Percentiles rank a stretch among this genome's conserved stretches.
Conservation (phyloP, 768 basidiomycete genomes). For the Termitomyces sp. region DNA sequence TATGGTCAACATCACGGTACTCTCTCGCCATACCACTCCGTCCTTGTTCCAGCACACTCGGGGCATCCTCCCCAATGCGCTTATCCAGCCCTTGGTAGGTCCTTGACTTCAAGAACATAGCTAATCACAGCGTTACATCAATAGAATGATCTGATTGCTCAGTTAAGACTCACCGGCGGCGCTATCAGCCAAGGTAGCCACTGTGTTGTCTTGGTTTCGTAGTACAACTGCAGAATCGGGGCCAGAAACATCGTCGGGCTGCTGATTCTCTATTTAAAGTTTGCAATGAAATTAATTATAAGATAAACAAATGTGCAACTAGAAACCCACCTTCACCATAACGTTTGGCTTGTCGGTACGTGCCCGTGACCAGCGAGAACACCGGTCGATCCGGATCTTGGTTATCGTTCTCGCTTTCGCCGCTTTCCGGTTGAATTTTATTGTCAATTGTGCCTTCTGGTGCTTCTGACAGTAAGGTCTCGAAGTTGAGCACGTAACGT, state of each 20-base stretch:
- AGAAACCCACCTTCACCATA: conserved; percentile 44
- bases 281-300: too few species aligned
- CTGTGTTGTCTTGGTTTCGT: conserved; percentile 59
- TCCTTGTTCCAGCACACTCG: conserved; percentile 84
- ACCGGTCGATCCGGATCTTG: conserved; percentile 66
- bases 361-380: conserved; percentile 86
- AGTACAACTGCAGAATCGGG: conserved; percentile 37
- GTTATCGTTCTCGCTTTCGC: conserved; percentile 21
- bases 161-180: conserved; percentile 55
- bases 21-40: conserved; percentile 86
- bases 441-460: not conserved
- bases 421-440: not conserved
- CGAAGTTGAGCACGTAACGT: conserved; percentile 78
- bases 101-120: conserved; percentile 68
- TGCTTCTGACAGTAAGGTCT: conserved; percentile 44
- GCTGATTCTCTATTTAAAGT: not conserved
- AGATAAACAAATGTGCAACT: too few species aligned
- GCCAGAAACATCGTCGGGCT: conserved; percentile 8
- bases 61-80: conserved; percentile 72
- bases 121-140: conserved; percentile 28
- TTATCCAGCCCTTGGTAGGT: conserved; percentile 82
- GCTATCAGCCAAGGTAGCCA: conserved; percentile 56
- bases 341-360: conserved; percentile 73
- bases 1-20: conserved; percentile 58
- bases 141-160: not conserved